Percentiles rank a stretch among this genome's conserved stretches.
Conservation (phyloP, 2,329 filamentous ascomycete species). For the Microdochium paspali region DNA sequence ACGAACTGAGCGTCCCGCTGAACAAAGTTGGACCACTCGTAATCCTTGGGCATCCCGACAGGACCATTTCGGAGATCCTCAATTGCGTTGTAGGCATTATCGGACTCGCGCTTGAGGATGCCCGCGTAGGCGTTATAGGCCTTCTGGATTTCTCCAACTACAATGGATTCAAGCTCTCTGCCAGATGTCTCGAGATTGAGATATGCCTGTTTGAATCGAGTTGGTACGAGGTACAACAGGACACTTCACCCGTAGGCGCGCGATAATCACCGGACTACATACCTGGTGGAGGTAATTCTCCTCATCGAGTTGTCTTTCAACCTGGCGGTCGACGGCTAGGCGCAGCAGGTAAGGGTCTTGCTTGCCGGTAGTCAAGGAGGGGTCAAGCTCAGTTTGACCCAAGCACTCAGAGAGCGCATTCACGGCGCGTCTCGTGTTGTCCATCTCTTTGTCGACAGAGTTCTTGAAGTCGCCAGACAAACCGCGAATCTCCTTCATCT, state of each 20-base stretch:
- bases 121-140: slow-evolving; percentile 90
- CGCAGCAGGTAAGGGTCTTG: slow-evolving; percentile 87
- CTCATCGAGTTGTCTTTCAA: slow-evolving; percentile 89
- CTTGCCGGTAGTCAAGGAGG: slow-evolving; percentile 67
- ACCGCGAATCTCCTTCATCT: slow-evolving; percentile 97
- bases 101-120: slow-evolving; percentile 85
- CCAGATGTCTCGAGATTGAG: slow-evolving; percentile 91
- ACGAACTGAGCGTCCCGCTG: slow-evolving; percentile 76
- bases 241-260: too few species aligned
- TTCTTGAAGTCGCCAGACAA: slow-evolving; percentile 95
- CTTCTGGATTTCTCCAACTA: slow-evolving; percentile 96
- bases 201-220: slow-evolving; percentile 58
- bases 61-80: slow-evolving; percentile 78
- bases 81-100: slow-evolving; percentile 66
- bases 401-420: slow-evolving; percentile 73
- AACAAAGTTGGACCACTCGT: slow-evolving; percentile 83
- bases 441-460: slow-evolving; percentile 90
- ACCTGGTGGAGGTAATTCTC: slow-evolving; percentile 95
- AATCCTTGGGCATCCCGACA: slow-evolving; percentile 86
- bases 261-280: too few species aligned
- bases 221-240: slow-evolving; percentile 10
- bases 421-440: slow-evolving; percentile 70
- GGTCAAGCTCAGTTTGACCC: slow-evolving; percentile 69
- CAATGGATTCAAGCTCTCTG: slow-evolving; percentile 88
- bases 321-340: slow-evolving; percentile 76